phyloP scores from a whole-genome alignment of 2,329 filamentous ascomycete genomes.

The Didymella segeticola region DNA sequence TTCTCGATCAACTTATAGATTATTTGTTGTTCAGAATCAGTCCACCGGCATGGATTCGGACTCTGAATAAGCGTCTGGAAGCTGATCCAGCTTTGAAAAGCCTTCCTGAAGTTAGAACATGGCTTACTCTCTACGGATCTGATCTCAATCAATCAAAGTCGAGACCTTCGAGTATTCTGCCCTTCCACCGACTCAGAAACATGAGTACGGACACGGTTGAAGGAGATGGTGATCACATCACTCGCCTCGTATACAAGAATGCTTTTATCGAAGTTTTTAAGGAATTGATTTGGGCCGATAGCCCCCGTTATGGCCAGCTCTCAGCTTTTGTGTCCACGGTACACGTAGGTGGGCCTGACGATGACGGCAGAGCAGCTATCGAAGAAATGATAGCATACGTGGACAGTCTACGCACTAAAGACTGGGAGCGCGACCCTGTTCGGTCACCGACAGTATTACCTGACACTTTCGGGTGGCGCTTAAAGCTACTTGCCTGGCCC shows the following conservation, averaged over 20 bases:
- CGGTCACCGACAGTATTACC: constrained; percentile 30
- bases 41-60: constrained; percentile 26
- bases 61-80: constrained; percentile 26
- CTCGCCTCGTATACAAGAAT: constrained; percentile 19
- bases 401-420: constrained; percentile 24
- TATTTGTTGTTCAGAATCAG: no score
- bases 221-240: constrained; percentile 12
- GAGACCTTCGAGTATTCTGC: background rate
- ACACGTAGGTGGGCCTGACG: background rate
- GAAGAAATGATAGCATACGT: constrained; percentile 29
- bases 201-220: background rate
- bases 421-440: constrained; percentile 30
- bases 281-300: constrained; percentile 5
- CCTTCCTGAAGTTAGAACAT: constrained; percentile 23
- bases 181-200: constrained; percentile 1
- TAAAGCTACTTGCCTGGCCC: constrained; percentile 38
- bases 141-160: background rate
- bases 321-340: background rate
- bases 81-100: constrained; percentile 10
- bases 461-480: constrained; percentile 30
- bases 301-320: constrained; percentile 14
- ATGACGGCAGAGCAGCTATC: constrained; percentile 20
- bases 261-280: constrained; percentile 28
- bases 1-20: constrained; percentile 34
- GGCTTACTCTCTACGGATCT: constrained; percentile 33